These are phyloP conservation scores for Aspergillus flavus DNA, from an alignment of 2,329 filamentous ascomycete genomes.

Conservation along the genomic window DNA sequence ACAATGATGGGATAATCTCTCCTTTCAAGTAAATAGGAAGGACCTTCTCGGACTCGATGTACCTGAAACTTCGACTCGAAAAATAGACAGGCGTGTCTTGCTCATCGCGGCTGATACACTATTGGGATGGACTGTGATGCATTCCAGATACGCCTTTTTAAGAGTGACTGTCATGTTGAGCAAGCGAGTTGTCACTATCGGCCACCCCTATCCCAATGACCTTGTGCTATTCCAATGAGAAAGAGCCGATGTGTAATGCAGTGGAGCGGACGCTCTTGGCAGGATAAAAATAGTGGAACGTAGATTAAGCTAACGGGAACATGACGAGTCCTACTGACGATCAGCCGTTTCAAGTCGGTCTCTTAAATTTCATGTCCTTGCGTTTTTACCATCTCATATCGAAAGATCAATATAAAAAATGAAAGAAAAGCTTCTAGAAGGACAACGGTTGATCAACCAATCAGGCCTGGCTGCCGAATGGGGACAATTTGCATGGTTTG, in stretches of 20 bases:
- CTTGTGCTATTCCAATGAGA: background rate
- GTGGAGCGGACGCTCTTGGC: background rate
- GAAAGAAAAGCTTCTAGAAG: background rate
- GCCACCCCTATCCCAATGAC: background rate
- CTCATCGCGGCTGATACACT: background rate
- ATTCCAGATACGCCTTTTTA: background rate
- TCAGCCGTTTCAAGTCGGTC: constrained; percentile 4
- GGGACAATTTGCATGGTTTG: background rate
- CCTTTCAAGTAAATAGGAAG: background rate
- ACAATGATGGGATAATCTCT: background rate
- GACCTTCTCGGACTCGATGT: background rate
- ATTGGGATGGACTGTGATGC: background rate
- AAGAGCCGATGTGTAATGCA: background rate
- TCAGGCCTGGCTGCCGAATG: background rate
- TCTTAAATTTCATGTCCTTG: background rate
- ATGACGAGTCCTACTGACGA: constrained; percentile 6
- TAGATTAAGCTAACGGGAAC: background rate
- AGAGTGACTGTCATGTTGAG: background rate
- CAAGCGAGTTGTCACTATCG: background rate
- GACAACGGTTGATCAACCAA: background rate
- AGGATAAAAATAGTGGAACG: constrained; percentile 2
- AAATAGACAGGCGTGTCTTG: background rate
- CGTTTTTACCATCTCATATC: background rate
- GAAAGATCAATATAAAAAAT: background rate
- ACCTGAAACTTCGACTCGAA: no score